Base-by-base conservation (phyloP, 2,329 filamentous ascomycete genomes). In the Xylariales sp. region DNA sequence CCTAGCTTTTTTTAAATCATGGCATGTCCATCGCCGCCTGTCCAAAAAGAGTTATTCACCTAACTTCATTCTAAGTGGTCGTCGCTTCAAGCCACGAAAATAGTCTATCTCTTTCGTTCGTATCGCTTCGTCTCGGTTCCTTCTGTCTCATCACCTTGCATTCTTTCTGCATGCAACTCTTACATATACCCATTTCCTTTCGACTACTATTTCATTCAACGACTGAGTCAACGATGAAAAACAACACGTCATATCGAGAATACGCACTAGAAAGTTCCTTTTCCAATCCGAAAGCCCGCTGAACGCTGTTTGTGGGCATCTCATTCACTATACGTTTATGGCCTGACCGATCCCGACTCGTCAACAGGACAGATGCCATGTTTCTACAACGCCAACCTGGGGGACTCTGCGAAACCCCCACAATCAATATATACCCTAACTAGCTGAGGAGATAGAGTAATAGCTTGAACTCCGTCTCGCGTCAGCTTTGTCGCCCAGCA, bases 1-100 rank as follows among this genome's bases (percentile, higher is more conserved):
- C 87, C 87, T 0, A 85, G 83, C 0, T 90, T 90, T 73, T 90
- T 88, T 70, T 89, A 76, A 48, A 16, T 5, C 32, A 36, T n/a
- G 14, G 48, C 52, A 32, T 49, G 36, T 39, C 8, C 23, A 45
- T 2, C n/a, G 12, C 18, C 3, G 16, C 5, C 16, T 43, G 12
- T 45, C 14, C 30, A 30, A 3, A 12, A 63, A 28, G 32, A 41
- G 18, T 28, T 53, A 23, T 63, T 56, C 18, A 53, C 18, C 10
- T 46, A 45, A 49, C 12, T 50, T 28, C 23, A 28, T 30, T 39
- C 14, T 16, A 41, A 43, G 32, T 6, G 14, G 23, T 39, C 12
- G 34, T 46, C 14, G 8, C 41, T 32, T 16, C 36, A 34, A 28
- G 5, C 14, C 34, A 16, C 45, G 36, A n/a, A n/a, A 18, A 14